Evolutionary conservation across 768 basidiomycete species (phyloP).

Genomic region (Termitomyces titanicus): DNA sequence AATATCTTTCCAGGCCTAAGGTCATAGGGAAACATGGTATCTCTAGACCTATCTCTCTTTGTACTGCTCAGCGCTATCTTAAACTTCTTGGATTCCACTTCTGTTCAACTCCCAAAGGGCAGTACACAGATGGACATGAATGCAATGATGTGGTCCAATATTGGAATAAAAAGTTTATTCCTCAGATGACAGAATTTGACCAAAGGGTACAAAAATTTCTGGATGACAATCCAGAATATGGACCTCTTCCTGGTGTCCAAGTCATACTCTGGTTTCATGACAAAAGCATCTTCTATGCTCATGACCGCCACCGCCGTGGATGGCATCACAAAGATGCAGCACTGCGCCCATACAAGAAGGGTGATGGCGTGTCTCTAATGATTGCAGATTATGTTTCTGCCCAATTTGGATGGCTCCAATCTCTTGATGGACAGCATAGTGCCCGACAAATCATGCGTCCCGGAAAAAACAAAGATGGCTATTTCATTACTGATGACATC

Average conservation of each 20-base stretch:
- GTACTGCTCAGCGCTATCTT: slow-evolving; percentile 1
- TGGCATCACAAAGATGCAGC: slow-evolving; percentile 19
- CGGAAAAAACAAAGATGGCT: slow-evolving; percentile 12
- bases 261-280: slow-evolving; percentile 20
- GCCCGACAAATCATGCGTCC: not conserved
- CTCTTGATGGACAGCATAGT: slow-evolving; percentile 9
- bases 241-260: not conserved
- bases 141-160: slow-evolving; percentile 33
- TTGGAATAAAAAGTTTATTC: slow-evolving; percentile 20
- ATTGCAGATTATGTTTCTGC: slow-evolving; percentile 31
- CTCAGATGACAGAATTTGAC: slow-evolving; percentile 11
- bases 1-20: no score
- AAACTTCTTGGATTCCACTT: not conserved
- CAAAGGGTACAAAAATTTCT: slow-evolving; percentile 6
- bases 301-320: slow-evolving; percentile 16
- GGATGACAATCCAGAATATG: not conserved
- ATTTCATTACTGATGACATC: slow-evolving; percentile 15
- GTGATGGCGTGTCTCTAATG: slow-evolving; percentile 29
- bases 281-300: slow-evolving; percentile 19
- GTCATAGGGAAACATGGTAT: no score
- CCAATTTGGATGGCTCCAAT: slow-evolving; percentile 21
- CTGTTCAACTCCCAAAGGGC: no score
- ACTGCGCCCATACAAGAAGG: slow-evolving; percentile 25
- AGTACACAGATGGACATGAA: no score
- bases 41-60: no score